Evolutionary conservation across 2,329 filamentous ascomycete genomes (phyloP), one percentile per base, ranked within the genome.

Genomic region (Epichloe hybrida): DNA sequence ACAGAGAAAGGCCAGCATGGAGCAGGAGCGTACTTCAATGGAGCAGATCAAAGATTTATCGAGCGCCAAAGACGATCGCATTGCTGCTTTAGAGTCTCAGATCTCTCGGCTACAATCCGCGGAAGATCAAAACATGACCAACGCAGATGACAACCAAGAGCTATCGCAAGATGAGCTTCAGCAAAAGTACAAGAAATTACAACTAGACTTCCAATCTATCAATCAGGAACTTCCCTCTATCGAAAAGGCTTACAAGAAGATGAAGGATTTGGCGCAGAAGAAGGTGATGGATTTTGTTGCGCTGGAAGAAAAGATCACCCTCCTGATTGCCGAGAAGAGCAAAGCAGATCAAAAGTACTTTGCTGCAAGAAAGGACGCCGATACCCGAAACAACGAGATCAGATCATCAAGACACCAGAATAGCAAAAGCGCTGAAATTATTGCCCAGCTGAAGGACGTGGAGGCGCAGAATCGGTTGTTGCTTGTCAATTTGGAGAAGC

Each of bases 301-400:
- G 4, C 72, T 88, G 62, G 90, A 97, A 68, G 89, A 95, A 51
- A 86, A 84, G 55, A 73, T 91, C 38, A 71, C 80, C 17, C 74
- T 86, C 23, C 71, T 94, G 20, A 80, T 80, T 40, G 87, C 88
- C 0, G 89, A 98, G 68, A 98, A 98, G 71, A 83, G 84, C 56
- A 97, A 96, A 67, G 91, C 91, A 1, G 93, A 98, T 62, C 91
- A 97, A 63, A 97, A 97, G 68, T 98, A 95, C 64, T 97, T 97
- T 66, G 88, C 87, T 1, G 88, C 90, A 8, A 89, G 95, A 75
- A 96, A 95, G 64, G 85, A 90, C 58, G 94, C 91, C 62, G 91
- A 97, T 61, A 83, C 86, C 43, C 79, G 88, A 48, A 84, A 89
- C 52, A 76, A 79, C 52, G 91, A 97, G 68, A 83, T 94, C 45